Evolutionary conservation across 352 stramenopile species (phyloP), one percentile per base, ranked within the genome.

Genomic region (Globisporangium uncinulatum): DNA sequence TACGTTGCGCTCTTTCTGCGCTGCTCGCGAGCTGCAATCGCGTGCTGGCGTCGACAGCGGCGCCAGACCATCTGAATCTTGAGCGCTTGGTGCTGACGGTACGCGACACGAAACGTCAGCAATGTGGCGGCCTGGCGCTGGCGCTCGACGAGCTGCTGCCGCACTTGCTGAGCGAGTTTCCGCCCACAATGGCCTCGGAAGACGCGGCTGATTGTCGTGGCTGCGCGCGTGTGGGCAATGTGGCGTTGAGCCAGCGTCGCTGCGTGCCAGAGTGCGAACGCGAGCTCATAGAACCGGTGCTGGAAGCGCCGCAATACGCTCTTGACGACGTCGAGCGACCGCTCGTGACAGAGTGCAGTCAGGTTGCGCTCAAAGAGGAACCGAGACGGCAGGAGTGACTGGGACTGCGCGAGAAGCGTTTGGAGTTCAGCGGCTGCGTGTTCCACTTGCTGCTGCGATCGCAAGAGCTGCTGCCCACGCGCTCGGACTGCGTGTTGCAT

Each of bases 351-450:
- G 45, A 75, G 71, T 6, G 53, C 57, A 1, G 57, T 74, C 14
- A 88, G 60, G 24, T 86, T 78, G 10, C 67, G 67, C 50, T 85
- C 78, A 56, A 88, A 88, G 3, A 88, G 66, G 42, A 86, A 88
- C 31, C 72, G 62, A 9, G 64, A 70, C 13, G 78, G 71, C 8
- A 88, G 42, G 11, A 85, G 51, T 17, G 60, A 59, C 45, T 85
- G 67, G 1, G 72, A 69, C 4, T 63, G 50, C 10, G 11, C 39
- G 3, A 87, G 34, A 21, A 80, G 53, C 43, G 59, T 36, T 0
- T 73, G 57, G 29, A 85, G 45, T 13, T 71, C 56, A 3, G 58
- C 24, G 5, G 60, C 49, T 6, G 61, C 73, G 0, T 24, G 37
- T 6, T 56, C 20, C 13, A 64, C 62, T 36, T 63, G 51, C 24